A percentile compares a stretch with the other conserved stretches of the same genome.
phyloP scores from a whole-genome alignment of 2,329 filamentous ascomycete genomes.

The Fusarium irregulare region DNA sequence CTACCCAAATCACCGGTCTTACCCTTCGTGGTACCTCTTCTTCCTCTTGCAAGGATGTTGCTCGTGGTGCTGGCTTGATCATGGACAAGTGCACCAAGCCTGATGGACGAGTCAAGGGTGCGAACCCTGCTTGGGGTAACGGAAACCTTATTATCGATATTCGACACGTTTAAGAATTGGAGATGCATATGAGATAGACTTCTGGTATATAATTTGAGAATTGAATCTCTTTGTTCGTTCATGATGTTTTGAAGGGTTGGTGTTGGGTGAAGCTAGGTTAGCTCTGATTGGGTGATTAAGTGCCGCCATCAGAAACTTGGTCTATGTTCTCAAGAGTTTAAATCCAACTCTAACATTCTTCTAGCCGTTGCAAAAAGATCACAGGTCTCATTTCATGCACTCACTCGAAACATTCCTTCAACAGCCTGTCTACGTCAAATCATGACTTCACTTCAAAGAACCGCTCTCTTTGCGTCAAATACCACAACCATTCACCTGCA shows the following conservation, averaged over 20 bases:
- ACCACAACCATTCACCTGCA: not conserved
- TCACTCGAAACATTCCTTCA: too few species aligned
- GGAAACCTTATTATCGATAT: conserved; percentile 22
- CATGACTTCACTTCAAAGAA: too few species aligned
- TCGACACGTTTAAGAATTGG: not conserved
- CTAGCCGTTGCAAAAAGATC: too few species aligned
- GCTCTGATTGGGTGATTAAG: not conserved
- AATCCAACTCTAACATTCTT: too few species aligned
- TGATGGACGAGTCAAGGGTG: not conserved
- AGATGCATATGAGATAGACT: not conserved
- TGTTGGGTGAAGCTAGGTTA: not conserved
- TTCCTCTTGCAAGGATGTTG: conserved; percentile 22
- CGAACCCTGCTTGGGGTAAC: conserved; percentile 24
- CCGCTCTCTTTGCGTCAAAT: too few species aligned
- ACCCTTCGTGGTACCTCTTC: not conserved
- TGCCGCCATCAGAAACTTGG: not conserved
- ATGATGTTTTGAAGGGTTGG: accelerated
- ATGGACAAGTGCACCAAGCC: conserved; percentile 3
- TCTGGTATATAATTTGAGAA: not conserved
- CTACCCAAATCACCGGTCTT: conserved; percentile 15
- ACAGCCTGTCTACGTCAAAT: too few species aligned
- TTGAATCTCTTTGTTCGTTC: accelerated
- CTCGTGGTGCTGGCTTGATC: conserved; percentile 17
- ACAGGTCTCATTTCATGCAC: too few species aligned
- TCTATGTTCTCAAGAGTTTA: too few species aligned